phyloP scores from a whole-genome alignment of 371 early-diverging fungal species.

The Polyrhizophydium stewartii region DNA sequence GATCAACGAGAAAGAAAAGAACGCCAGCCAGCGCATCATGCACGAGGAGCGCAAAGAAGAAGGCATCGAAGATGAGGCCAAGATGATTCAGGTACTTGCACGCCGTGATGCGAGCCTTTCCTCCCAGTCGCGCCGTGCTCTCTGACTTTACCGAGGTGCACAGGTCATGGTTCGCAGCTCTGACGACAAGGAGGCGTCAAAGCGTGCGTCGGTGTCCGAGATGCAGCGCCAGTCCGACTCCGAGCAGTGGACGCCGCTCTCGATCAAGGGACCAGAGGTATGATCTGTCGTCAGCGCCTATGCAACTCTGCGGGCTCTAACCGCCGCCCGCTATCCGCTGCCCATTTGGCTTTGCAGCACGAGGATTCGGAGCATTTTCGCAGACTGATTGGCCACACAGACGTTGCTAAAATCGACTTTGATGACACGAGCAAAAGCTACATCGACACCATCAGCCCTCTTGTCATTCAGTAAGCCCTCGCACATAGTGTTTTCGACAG shows the following conservation, averaged over 20 bases:
- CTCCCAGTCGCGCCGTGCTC: background rate
- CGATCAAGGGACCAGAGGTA: conserved; percentile 62
- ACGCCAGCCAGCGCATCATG: conserved; percentile 60
- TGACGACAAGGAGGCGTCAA: conserved; percentile 29
- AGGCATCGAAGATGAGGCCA: conserved; percentile 47
- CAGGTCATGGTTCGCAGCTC: conserved; percentile 6
- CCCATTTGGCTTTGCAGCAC: conserved; percentile 2
- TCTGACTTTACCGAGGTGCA: background rate
- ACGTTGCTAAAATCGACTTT: background rate
- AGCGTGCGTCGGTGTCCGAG: conserved; percentile 32
- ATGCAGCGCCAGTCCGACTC: conserved; percentile 59
- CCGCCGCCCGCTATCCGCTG: too few relatives aligned
- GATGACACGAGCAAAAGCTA: background rate
- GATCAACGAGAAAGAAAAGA: conserved; percentile 77
- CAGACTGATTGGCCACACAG: background rate
- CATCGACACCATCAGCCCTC: background rate
- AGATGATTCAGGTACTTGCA: conserved; percentile 48
- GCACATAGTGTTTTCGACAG: too few relatives aligned
- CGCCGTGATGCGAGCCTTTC: background rate
- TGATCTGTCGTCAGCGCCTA: too few relatives aligned
- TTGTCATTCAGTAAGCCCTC: background rate
- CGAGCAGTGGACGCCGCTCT: conserved; percentile 72
- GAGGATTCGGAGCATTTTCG: background rate
- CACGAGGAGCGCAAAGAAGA: conserved; percentile 62
- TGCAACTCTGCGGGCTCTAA: too few relatives aligned